Evolutionary conservation across 1,284 basidiomycete species (phyloP).

Genomic region (Naganishia sp.): DNA sequence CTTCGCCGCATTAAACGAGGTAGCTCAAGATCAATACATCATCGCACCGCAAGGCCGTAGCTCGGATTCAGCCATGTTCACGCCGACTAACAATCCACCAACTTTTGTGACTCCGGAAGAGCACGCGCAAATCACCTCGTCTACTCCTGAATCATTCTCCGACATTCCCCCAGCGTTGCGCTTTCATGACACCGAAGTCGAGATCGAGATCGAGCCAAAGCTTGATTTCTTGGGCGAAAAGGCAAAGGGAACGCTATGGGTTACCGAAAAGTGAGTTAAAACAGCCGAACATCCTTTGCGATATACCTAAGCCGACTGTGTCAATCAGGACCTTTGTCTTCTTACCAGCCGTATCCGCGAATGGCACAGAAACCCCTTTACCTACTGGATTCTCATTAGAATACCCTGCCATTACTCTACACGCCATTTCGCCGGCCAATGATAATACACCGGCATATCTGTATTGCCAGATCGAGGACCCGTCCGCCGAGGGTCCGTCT

Average conservation of each 20-base stretch:
- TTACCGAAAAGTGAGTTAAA: conserved; percentile 72
- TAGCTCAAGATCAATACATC: too few species aligned
- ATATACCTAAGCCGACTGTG: not conserved
- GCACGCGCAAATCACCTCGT: conserved; percentile 64
- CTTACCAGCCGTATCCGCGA: conserved; percentile 60
- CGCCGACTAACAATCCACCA: conserved; percentile 35
- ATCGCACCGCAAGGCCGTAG: too few species aligned
- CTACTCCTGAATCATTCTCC: conserved; percentile 76
- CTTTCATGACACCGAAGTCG: conserved; percentile 69
- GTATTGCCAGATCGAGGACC: conserved; percentile 86
- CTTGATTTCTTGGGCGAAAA: conserved; percentile 42
- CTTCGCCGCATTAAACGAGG: not conserved
- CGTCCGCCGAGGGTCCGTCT: conserved; percentile 36
- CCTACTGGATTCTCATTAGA: conserved; percentile 73
- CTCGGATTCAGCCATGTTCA: conserved; percentile 35
- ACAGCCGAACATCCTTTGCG: not conserved
- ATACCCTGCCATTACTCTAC: conserved; percentile 82
- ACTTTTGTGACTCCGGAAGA: conserved; percentile 65
- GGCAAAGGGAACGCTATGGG: conserved; percentile 67
- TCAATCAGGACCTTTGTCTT: conserved; percentile 65
- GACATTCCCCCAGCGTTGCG: conserved; percentile 77
- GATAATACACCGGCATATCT: conserved; percentile 63
- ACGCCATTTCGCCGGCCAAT: conserved; percentile 75
- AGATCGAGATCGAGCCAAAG: conserved; percentile 67
- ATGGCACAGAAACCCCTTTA: conserved; percentile 7